Evolutionary conservation across 2,329 filamentous ascomycete species (phyloP), one percentile per base, ranked within the genome.

Genomic region (Aspergillus tubingensis): DNA sequence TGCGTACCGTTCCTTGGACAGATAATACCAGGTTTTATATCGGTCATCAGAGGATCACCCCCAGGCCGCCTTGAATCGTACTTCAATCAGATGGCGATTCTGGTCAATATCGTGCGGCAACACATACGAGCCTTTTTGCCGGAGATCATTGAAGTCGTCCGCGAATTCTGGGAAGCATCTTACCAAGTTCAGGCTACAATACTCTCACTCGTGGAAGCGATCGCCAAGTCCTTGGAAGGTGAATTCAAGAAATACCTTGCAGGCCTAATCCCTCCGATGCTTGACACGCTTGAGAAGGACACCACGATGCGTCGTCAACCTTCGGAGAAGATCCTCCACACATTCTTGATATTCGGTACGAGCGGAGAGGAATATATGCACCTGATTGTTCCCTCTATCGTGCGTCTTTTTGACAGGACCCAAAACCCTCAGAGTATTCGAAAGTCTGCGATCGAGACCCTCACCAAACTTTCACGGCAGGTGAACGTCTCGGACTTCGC

Each of bases 311-410:
- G 91, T 70, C 85, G 92, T n/a, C 84, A 86, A 13, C 90, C 92
- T 2, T 96, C 93, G 0, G 92, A 97, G 73, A 89, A 90, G 68
- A 93, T 99, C 3, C 82, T 99, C 23, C 95, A 98, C 73, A 93
- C 94, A 0, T 96, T 99, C 76, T 80, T 99, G 27, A 91, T 99
- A 0, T 99, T 99, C 73, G 96, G 96, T 1, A 89, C 93, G 0
- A 98, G 93, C 71, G 91, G 91, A 10, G 95, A 99, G 74, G 95
- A 99, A 74, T 99, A 99, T 75, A 99, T 99, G 95, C 95, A 99
- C 74, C 83, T 99, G 55, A 98, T 99, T 67, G 91, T 99, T 54
- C 95, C 95, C 0, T 92, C 96, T 38, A 92, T 99, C 70, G 93
- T 99, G 8, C 88, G 90, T 48, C 90, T 96, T 52, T 98, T 99